These are phyloP conservation scores for Alternaria sp. DNA, from an alignment of 2,329 filamentous ascomycete genomes.

Conservation along the genomic window DNA sequence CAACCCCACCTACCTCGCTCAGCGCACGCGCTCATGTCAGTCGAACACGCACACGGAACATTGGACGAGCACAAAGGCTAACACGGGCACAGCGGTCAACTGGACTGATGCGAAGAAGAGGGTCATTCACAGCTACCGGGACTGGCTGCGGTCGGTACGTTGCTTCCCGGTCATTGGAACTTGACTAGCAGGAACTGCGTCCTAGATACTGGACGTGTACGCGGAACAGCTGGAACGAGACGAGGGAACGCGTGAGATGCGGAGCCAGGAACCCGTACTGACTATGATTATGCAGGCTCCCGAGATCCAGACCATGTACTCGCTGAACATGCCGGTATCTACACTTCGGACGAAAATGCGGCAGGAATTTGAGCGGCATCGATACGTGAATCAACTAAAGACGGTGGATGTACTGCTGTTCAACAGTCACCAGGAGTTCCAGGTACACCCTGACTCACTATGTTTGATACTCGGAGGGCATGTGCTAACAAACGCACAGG, in stretches of 20 bases:
- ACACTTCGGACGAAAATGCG: conserved; percentile 90
- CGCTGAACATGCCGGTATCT: conserved; percentile 86
- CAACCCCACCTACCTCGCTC: conserved; percentile 87
- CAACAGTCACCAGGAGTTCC: conserved; percentile 92
- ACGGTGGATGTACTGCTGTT: conserved; percentile 90
- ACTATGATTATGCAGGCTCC: conserved; percentile 71
- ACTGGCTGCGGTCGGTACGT: conserved; percentile 96
- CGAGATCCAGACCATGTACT: conserved; percentile 98
- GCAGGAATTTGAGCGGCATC: conserved; percentile 95
- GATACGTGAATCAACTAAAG: conserved; percentile 88
- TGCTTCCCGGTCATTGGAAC: neutral
- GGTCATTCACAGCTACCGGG: conserved; percentile 88
- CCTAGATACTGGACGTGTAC: neutral
- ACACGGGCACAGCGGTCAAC: conserved; percentile 72
- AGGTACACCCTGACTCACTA: conserved; percentile 65
- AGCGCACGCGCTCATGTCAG: conserved; percentile 63
- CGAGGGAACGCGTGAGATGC: conserved; percentile 1
- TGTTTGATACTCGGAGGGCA: neutral
- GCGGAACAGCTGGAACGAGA: neutral
- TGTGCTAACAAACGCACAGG: conserved; percentile 62
- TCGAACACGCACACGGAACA: conserved; percentile 10
- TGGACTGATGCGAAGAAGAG: conserved; percentile 88
- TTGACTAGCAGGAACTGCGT: neutral
- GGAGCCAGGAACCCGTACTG: conserved; percentile 14
- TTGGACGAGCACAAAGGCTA: conserved; percentile 32